Conservation (phyloP, 2,329 filamentous ascomycete species). For the Pseudofabraea citricarpa region DNA sequence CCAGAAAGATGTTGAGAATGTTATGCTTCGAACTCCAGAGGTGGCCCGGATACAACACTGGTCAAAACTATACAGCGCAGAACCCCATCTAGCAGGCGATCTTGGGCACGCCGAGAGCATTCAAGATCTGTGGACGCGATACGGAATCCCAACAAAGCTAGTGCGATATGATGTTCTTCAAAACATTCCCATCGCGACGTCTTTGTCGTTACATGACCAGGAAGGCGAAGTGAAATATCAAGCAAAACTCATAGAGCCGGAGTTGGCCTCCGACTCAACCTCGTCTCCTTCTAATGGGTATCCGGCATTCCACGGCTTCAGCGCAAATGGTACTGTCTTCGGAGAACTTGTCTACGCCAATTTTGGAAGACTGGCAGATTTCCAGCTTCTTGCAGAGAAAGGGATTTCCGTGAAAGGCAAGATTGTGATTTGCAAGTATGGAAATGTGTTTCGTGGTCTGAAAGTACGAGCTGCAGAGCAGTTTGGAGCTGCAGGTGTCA, state of each 20-base stretch:
- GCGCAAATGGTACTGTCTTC: slow-evolving; percentile 82
- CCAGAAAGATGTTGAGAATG: neutral
- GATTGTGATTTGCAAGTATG: slow-evolving; percentile 80
- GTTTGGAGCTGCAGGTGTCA: slow-evolving; percentile 74
- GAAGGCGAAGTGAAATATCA: slow-evolving; percentile 52
- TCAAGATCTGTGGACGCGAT: slow-evolving; percentile 1
- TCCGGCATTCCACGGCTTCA: slow-evolving; percentile 89
- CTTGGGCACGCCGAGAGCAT: slow-evolving; percentile 1
- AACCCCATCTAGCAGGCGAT: slow-evolving; percentile 1
- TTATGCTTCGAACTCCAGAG: slow-evolving; percentile 1
- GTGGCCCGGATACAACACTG: neutral
- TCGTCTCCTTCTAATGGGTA: slow-evolving; percentile 66
- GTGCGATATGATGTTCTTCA: slow-evolving; percentile 51
- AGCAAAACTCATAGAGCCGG: slow-evolving; percentile 74
- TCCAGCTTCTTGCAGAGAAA: slow-evolving; percentile 59
- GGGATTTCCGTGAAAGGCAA: slow-evolving; percentile 53
- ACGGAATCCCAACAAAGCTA: slow-evolving; percentile 7
- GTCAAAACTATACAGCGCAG: slow-evolving; percentile 1
- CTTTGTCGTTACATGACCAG: slow-evolving; percentile 40
- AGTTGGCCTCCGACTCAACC: slow-evolving; percentile 74
- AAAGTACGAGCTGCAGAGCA: slow-evolving; percentile 89
- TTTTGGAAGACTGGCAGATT: slow-evolving; percentile 78
- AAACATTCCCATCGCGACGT: slow-evolving; percentile 55
- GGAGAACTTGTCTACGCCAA: slow-evolving; percentile 80
- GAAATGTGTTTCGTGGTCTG: slow-evolving; percentile 75